Percentiles rank a stretch among this genome's conserved stretches.
These are phyloP conservation scores for Starmera stellimalicola DNA, from an alignment of 1,139 yeast species.

Conservation along the genomic window DNA sequence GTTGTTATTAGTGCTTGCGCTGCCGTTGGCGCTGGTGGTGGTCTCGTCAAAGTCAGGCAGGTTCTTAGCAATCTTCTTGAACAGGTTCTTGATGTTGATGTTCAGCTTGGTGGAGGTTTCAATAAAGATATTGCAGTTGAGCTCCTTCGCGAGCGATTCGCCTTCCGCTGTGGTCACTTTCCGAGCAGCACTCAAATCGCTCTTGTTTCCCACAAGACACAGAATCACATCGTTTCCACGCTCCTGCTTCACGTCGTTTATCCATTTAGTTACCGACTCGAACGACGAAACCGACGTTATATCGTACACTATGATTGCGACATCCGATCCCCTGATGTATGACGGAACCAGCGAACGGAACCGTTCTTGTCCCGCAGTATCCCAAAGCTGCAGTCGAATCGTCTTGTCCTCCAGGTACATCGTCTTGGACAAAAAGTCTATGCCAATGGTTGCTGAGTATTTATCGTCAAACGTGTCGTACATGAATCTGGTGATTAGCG, in stretches of 20 bases:
- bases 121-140: slow-evolving; percentile 73
- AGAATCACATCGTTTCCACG: slow-evolving; percentile 63
- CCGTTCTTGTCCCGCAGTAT: slow-evolving; percentile 99
- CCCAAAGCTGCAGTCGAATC: slow-evolving; percentile 77
- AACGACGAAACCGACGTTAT: slow-evolving; percentile 82
- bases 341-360: slow-evolving; percentile 91
- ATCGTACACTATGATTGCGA: slow-evolving; percentile 92
- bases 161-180: slow-evolving; percentile 80
- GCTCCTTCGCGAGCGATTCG: slow-evolving; percentile 63
- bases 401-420: slow-evolving; percentile 74
- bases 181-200: slow-evolving; percentile 53
- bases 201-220: slow-evolving; percentile 74
- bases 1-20: slow-evolving; percentile 8
- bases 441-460: slow-evolving; percentile 92
- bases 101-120: slow-evolving; percentile 96
- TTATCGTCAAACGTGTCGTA: slow-evolving; percentile 97
- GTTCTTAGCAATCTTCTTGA: slow-evolving; percentile 84
- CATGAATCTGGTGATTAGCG: slow-evolving; percentile 92
- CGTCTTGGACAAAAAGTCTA: slow-evolving; percentile 85
- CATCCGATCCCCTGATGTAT: slow-evolving; percentile 92
- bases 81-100: slow-evolving; percentile 80
- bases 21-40: no score
- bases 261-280: slow-evolving; percentile 68
- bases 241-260: slow-evolving; percentile 73
- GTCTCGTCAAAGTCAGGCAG: slow-evolving; percentile 72